These are phyloP conservation scores for Diophrys sp. DNA, from an alignment of 73 alveolate species.

Conservation along the genomic window DNA sequence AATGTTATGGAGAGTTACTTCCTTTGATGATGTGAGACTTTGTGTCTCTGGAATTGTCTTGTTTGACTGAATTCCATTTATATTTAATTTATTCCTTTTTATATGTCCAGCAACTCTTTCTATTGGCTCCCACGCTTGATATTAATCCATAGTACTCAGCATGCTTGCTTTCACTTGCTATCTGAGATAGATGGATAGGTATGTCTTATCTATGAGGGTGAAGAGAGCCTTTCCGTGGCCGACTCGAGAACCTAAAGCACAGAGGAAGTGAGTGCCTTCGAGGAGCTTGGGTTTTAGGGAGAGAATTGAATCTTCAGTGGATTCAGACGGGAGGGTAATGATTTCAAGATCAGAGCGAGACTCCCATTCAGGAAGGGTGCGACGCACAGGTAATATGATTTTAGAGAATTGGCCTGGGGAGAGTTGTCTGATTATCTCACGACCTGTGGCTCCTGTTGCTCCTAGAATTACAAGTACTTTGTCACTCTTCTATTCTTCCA, in stretches of 20 bases:
- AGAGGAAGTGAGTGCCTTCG: not conserved
- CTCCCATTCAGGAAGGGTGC: not conserved
- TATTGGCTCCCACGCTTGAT: slow-evolving; percentile 56
- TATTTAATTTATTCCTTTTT: too few species aligned
- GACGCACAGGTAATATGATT: not conserved
- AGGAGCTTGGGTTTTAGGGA: too few species aligned
- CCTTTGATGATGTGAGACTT: too few species aligned
- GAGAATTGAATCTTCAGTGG: too few species aligned
- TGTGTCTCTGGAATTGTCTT: too few species aligned
- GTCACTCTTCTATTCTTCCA: too few species aligned
- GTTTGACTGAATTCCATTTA: too few species aligned
- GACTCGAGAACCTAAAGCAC: slow-evolving; percentile 59
- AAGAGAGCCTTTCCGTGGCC: slow-evolving; percentile 73
- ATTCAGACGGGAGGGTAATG: too few species aligned
- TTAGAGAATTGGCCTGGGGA: not conserved
- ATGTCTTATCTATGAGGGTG: slow-evolving; percentile 65
- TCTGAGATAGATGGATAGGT: slow-evolving; percentile 63
- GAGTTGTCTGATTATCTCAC: not conserved
- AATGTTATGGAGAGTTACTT: too few species aligned
- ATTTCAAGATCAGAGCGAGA: not conserved
- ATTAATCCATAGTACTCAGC: slow-evolving; percentile 24
- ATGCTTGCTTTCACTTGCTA: slow-evolving; percentile 39
- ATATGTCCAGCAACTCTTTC: too few species aligned
- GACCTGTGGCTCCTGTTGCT: not conserved
- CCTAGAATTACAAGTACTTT: not conserved